Evolutionary conservation across 139 green algal genomes (phyloP), one percentile per base, ranked within the genome.

Genomic region (Eudorina sp.): DNA sequence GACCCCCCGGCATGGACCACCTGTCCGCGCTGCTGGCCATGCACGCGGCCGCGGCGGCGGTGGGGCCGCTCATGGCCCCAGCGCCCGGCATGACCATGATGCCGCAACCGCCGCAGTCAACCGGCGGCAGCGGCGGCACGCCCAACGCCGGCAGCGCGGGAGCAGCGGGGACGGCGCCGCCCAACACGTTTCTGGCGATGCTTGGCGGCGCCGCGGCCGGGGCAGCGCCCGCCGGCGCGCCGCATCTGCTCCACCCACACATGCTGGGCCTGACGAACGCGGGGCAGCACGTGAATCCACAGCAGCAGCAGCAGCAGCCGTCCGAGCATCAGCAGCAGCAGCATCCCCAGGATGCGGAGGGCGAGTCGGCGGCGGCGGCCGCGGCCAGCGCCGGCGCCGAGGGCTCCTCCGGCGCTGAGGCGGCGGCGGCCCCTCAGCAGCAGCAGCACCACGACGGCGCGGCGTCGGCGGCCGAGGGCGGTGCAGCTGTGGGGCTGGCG

Each of bases 131-230:
- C n/a, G n/a, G n/a, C n/a, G n/a, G n/a, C n/a, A n/a, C n/a, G n/a
- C n/a, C n/a, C n/a, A n/a, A n/a, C n/a, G n/a, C n/a, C n/a, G n/a
- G n/a, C n/a, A n/a, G n/a, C n/a, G n/a, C n/a, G n/a, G n/a, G n/a
- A n/a, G n/a, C n/a, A n/a, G n/a, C n/a, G n/a, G n/a, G n/a, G n/a
- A n/a, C n/a, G n/a, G n/a, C n/a, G n/a, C n/a, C 3, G 45, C 73
- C 45, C 14, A 72, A 72, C 53, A 72, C 53, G 5, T 84, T 84
- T 53, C 77, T 84, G 25, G 77, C 77, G 25, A 72, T 84, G 77
- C 34, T 84, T 9, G 53, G 53, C 7, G 77, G 53, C 4, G 9
- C 6, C 13, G 51, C 31, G 9, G 13, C 46, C 34, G 77, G 53
- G 19, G 40, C 70, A 40, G 43, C 70, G 40, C 40, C 40, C 4